Base-by-base conservation (phyloP, 1,284 basidiomycete species). In the Golubevia sp. region DNA sequence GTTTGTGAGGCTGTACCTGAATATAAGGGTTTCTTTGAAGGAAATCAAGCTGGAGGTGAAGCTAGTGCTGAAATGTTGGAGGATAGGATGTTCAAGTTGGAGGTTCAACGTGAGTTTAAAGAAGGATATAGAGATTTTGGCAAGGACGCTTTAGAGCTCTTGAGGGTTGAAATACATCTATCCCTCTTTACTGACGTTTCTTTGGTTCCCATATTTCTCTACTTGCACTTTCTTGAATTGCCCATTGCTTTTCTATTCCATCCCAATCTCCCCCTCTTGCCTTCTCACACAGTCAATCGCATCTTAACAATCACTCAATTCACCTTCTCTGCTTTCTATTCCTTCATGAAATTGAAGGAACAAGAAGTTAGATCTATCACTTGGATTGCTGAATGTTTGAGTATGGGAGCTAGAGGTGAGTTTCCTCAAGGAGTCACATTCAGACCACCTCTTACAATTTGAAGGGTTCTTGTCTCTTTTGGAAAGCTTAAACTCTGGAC, bases 321-420 rank as follows among this genome's bases (percentile, higher is more conserved):
- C 64, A 72, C 77, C 51, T 81, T 73, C 24, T 74, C 77, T 21
- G 70, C 76, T 44, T 82, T 82, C 50, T 82, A 82, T 65, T 75
- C 78, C 7, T 82, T 78, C 78, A 67, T 81, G 50, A 82, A 81
- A 27, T 87, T 99, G 84, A 99, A 99, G 88, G 97, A 99, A 86
- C 97, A 99, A 87, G 97, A 99, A 87, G 95, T 99, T 70, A 87
- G 97, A 74, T 97, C 93, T 82, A 85, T 99, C 78, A 96, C 93
- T 34, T 98, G 95, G 95, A 95, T 97, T 84, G 93, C 94, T 61
- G 94, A 97, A 86, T 85, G 78, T 56, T 81, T 83, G 50, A 77
- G 77, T 7, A 78, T 81, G 63, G 72, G 73, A 52, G 80, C 78
- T 23, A 60, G 71, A 49, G 68, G 68, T 63, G 55, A 56, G 66